A percentile compares a stretch with the other conserved stretches of the same genome.
phyloP scores from a whole-genome alignment of 164 flowering plant genomes.

The Kalanchoe fedtschenkoi region DNA sequence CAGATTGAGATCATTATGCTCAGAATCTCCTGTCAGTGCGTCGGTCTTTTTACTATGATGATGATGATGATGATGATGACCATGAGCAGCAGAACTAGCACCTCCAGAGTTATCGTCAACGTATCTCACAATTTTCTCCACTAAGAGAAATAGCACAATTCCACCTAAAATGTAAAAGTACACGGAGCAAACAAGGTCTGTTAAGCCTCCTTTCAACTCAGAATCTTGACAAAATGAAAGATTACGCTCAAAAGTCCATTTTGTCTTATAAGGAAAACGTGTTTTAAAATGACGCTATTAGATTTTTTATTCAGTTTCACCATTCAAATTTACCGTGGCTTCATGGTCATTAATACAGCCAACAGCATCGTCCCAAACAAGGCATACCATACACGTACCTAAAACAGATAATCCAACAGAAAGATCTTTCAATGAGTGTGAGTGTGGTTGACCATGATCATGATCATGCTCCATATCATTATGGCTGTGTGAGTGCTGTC shows the following conservation, averaged over 20 bases:
- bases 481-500: constrained; percentile 52
- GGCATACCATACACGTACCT: constrained; percentile 34
- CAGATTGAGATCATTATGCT: not conserved
- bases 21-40: constrained; percentile 29
- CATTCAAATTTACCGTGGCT: not conserved
- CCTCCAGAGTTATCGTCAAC: constrained; percentile 68
- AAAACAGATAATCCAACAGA: constrained; percentile 77
- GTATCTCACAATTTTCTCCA: constrained; percentile 90
- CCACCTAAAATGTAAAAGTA: constrained; percentile 59
- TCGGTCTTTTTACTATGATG: constrained; percentile 37
- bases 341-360: not conserved
- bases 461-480: constrained; percentile 36
- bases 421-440: constrained; percentile 83
- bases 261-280: too few relatives aligned
- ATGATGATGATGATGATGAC: constrained; percentile 72
- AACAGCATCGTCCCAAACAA: not conserved
- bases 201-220: not conserved
- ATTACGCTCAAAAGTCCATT: too few relatives aligned
- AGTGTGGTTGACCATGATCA: constrained; percentile 36
- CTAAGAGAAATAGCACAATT: constrained; percentile 80
- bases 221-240: not conserved
- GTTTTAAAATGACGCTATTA: too few relatives aligned
- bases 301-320: too few relatives aligned
- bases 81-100: constrained; percentile 33
- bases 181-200: constrained; percentile 3